phyloP scores from a whole-genome alignment of 495 filamentous ascomycete genomes.

The Entonaema liquescens region DNA sequence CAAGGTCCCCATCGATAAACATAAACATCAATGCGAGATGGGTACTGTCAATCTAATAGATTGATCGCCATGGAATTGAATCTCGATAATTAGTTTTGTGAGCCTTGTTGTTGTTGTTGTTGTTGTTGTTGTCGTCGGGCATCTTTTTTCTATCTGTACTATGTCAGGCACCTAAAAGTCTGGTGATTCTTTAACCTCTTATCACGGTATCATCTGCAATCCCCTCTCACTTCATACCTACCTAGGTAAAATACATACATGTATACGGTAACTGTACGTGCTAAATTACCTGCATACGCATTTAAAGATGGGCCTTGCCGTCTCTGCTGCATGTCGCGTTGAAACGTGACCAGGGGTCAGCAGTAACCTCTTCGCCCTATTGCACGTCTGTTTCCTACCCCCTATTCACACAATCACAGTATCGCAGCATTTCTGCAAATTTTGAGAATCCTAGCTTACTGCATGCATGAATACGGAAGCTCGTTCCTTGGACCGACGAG shows the following conservation, averaged over 20 bases:
- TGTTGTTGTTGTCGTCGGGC: not conserved
- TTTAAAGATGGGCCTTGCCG: slow-evolving; percentile 12
- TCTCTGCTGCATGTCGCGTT: slow-evolving; percentile 17
- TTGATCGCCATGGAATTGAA: not conserved
- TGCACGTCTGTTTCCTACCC: slow-evolving; percentile 15
- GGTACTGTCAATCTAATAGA: not conserved
- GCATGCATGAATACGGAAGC: slow-evolving; percentile 34
- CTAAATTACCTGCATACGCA: slow-evolving; percentile 29
- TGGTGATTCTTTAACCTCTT: not conserved
- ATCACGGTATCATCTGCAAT: no score
- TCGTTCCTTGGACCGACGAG: slow-evolving; percentile 20
- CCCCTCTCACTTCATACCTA: not conserved
- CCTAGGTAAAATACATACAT: not conserved
- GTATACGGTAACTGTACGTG: not conserved
- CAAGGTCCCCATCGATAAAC: not conserved
- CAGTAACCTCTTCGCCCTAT: slow-evolving; percentile 25
- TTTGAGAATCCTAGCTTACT: slow-evolving; percentile 25
- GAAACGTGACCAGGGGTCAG: slow-evolving; percentile 34
- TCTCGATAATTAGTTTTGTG: not conserved
- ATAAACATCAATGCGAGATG: not conserved
- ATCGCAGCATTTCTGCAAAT: slow-evolving; percentile 25
- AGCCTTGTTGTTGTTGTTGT: not conserved
- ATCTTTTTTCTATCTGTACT: not conserved
- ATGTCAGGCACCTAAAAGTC: not conserved
- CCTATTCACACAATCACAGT: slow-evolving; percentile 21